Conservation (phyloP, 768 basidiomycete genomes). For the Boletus sp. region DNA sequence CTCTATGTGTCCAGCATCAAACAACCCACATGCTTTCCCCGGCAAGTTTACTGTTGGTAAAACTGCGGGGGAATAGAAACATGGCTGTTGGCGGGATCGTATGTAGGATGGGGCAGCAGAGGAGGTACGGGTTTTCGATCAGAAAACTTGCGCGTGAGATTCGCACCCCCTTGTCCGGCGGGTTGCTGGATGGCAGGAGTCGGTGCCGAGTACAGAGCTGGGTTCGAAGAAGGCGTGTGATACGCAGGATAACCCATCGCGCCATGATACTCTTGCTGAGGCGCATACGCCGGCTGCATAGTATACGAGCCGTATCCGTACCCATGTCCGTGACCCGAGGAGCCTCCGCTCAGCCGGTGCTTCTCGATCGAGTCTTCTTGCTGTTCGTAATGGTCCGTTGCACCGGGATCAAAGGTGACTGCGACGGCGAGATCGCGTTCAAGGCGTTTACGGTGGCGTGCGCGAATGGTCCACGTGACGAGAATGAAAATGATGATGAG, state of each 20-base stretch:
- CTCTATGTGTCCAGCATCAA: conserved; percentile 1
- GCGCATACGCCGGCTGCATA: conserved; percentile 18
- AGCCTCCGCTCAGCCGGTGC: conserved; percentile 21
- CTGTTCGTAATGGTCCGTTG: conserved; percentile 27
- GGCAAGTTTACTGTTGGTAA: conserved; percentile 4
- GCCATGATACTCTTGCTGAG: conserved; percentile 17
- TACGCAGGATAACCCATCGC: conserved; percentile 18
- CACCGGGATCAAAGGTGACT: conserved; percentile 50
- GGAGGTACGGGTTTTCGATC: conserved; percentile 35
- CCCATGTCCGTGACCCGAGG: conserved; percentile 27
- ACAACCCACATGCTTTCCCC: neutral
- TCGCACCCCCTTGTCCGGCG: conserved; percentile 26
- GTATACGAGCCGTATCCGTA: conserved; percentile 16
- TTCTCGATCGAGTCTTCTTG: conserved; percentile 21
- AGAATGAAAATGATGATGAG: conserved; percentile 46
- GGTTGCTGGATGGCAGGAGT: conserved; percentile 14
- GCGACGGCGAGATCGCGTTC: conserved; percentile 40
- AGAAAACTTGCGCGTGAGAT: conserved; percentile 34
- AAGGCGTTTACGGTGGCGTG: conserved; percentile 42
- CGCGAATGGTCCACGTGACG: conserved; percentile 49
- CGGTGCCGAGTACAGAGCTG: conserved; percentile 10
- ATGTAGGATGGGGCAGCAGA: conserved; percentile 19
- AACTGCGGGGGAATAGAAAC: conserved; percentile 24
- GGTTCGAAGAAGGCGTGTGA: conserved; percentile 2
- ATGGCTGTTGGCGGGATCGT: conserved; percentile 24